These are phyloP conservation scores for Neurospora terricola DNA, from an alignment of 495 filamentous ascomycete genomes.

Conservation along the genomic window DNA sequence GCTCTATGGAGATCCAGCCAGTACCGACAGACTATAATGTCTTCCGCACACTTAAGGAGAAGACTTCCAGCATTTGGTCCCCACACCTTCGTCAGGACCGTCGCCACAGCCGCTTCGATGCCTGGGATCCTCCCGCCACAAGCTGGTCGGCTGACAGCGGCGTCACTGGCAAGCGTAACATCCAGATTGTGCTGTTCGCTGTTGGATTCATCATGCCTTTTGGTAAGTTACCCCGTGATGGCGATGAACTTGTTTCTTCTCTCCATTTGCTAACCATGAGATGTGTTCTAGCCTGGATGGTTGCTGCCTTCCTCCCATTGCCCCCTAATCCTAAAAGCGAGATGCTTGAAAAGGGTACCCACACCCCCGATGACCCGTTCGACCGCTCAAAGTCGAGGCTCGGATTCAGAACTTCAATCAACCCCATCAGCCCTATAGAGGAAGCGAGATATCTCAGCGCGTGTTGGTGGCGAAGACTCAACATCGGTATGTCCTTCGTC, in stretches of 20 bases:
- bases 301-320: constrained; percentile 73
- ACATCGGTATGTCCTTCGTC: constrained; percentile 73
- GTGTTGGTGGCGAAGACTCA: constrained; percentile 86
- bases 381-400: constrained; percentile 32
- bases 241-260: background rate
- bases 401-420: constrained; percentile 20
- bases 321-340: constrained; percentile 44
- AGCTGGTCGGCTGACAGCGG: constrained; percentile 51
- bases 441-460: constrained; percentile 67
- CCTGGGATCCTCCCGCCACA: constrained; percentile 62
- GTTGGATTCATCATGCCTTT: constrained; percentile 81
- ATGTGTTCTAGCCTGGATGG: constrained; percentile 60
- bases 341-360: constrained; percentile 28
- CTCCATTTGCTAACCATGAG: constrained; percentile 2
- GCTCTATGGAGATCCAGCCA: constrained; percentile 24
- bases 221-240: constrained; percentile 37
- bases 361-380: constrained; percentile 13
- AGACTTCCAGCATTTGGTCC: constrained; percentile 56
- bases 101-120: constrained; percentile 41
- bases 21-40: constrained; percentile 17
- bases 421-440: constrained; percentile 31
- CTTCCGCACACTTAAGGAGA: constrained; percentile 26
- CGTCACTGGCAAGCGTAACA: constrained; percentile 57
- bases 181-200: constrained; percentile 80
- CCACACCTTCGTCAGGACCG: constrained; percentile 63